A percentile compares a stretch with the other conserved stretches of the same genome.
Conservation (phyloP, 129 eudicot species). For the Calendula officinalis region DNA sequence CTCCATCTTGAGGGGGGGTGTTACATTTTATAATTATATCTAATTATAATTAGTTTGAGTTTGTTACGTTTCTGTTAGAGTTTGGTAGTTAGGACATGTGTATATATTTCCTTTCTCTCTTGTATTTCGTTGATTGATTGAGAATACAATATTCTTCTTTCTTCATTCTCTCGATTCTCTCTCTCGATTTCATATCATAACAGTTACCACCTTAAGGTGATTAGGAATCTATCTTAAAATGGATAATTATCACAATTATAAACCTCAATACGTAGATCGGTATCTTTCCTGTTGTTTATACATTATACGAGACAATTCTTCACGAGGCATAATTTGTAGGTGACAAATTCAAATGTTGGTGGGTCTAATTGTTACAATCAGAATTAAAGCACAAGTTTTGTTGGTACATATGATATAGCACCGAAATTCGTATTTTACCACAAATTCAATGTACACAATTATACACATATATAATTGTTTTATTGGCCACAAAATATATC, state of each 20-base stretch:
- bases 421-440: constrained; percentile 4
- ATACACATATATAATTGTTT: not conserved
- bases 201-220: not conserved
- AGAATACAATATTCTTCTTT: too few relatives aligned
- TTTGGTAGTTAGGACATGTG: too few relatives aligned
- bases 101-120: too few relatives aligned
- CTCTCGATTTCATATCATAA: too few relatives aligned
- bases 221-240: not conserved
- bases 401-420: constrained; percentile 20
- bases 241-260: not conserved
- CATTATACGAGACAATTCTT: constrained; percentile 1
- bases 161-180: too few relatives aligned
- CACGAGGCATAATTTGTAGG: constrained; percentile 20
- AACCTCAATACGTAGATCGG: not conserved
- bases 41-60: too few relatives aligned
- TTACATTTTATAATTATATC: too few relatives aligned
- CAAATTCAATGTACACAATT: constrained; percentile 20
- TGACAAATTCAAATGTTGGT: constrained; percentile 23
- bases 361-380: constrained; percentile 28
- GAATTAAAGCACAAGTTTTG: constrained; percentile 13
- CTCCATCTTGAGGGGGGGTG: too few relatives aligned
- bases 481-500: constrained; percentile 2
- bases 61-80: too few relatives aligned
- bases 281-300: not conserved
- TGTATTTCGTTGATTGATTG: too few relatives aligned